Evolutionary conservation across 345 rosid species (phyloP).

Genomic region (Zanthoxylum bungeanum): DNA sequence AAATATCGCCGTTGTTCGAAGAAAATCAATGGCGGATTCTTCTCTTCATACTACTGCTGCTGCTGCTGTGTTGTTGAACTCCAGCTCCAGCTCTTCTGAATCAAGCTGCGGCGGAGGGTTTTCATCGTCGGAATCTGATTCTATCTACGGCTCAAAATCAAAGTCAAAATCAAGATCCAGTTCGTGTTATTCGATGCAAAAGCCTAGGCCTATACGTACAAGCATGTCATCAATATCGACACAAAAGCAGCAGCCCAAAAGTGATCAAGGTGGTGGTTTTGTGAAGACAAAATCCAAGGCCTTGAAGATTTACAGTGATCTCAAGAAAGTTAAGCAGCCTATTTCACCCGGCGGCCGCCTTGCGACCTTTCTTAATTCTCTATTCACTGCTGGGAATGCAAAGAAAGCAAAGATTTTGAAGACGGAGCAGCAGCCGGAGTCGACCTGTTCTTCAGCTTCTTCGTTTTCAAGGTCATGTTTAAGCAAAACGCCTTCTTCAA

Average conservation of each 20-base stretch:
- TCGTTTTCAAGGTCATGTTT: constrained; percentile 86
- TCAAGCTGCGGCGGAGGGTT: constrained; percentile 61
- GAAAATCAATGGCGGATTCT: constrained; percentile 44
- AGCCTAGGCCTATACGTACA: constrained; percentile 57
- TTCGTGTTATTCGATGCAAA: constrained; percentile 25
- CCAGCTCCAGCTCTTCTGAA: constrained; percentile 70
- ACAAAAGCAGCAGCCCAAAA: constrained; percentile 33
- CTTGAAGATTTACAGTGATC: constrained; percentile 71
- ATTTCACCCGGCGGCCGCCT: constrained; percentile 85
- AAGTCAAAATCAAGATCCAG: constrained; percentile 25
- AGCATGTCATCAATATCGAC: constrained; percentile 23
- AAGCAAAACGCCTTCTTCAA: constrained; percentile 62
- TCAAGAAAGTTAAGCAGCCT: constrained; percentile 83
- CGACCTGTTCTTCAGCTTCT: constrained; percentile 72
- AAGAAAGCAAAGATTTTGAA: constrained; percentile 46
- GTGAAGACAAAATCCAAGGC: constrained; percentile 75
- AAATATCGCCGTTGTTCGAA: constrained; percentile 22
- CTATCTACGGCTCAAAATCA: constrained; percentile 31
- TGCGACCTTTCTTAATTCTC: constrained; percentile 74
- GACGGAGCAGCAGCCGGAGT: constrained; percentile 21
- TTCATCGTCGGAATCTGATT: constrained; percentile 85
- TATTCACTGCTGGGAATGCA: constrained; percentile 50
- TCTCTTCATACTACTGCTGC: not conserved
- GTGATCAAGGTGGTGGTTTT: constrained; percentile 36
- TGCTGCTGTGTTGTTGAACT: constrained; percentile 41